These are phyloP conservation scores for Neurospora sp. DNA, from an alignment of 495 filamentous ascomycete species.

Conservation along the genomic window DNA sequence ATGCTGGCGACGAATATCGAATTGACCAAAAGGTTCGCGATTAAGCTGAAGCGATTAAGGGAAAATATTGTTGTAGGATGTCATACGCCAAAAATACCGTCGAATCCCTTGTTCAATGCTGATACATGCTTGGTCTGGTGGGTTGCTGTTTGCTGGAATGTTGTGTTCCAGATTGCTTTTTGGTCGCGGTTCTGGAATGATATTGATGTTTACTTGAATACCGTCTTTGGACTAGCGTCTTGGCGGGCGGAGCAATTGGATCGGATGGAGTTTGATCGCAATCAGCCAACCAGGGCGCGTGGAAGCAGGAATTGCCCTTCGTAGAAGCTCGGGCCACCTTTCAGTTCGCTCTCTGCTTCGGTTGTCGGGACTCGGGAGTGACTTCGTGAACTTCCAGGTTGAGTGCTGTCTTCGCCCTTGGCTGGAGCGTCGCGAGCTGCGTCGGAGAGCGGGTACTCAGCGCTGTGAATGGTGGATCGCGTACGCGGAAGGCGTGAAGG, in stretches of 20 bases:
- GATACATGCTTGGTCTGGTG: background rate
- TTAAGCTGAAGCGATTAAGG: background rate
- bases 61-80: background rate
- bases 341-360: background rate
- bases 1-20: background rate
- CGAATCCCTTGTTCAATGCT: background rate
- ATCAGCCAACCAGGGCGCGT: background rate
- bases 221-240: constrained; percentile 8
- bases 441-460: background rate
- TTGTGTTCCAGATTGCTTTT: background rate
- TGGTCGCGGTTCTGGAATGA: background rate
- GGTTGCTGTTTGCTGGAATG: background rate
- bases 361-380: background rate
- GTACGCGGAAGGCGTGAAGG: background rate
- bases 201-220: constrained; percentile 12
- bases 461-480: background rate
- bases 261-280: background rate
- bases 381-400: background rate
- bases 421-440: background rate
- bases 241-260: background rate
- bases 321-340: background rate
- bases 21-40: background rate
- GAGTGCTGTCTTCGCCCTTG: background rate
- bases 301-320: background rate
- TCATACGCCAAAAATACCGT: background rate